Evolutionary conservation across 805 yeast genomes (phyloP).

Genomic region (Candida oleophila): DNA sequence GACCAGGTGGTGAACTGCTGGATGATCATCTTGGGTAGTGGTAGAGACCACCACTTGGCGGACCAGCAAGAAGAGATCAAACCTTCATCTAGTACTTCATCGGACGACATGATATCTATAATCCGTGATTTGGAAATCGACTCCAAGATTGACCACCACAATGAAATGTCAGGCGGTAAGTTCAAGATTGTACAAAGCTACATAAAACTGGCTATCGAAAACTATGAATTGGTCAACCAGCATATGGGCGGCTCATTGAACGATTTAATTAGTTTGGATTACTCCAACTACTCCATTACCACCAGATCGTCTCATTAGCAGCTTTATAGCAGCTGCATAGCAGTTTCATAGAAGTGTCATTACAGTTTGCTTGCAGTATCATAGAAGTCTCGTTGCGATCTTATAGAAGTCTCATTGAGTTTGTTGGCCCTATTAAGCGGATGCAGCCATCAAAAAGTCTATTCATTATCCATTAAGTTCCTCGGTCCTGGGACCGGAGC

Average conservation of each 20-base stretch:
- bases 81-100: constrained; percentile 9
- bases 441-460: no score
- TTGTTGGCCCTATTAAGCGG: no score
- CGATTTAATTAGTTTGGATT: constrained; percentile 43
- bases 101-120: constrained; percentile 23
- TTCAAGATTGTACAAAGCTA: constrained; percentile 45
- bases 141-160: constrained; percentile 43
- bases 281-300: constrained; percentile 40
- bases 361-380: no score
- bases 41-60: background rate
- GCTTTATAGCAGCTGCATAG: background rate
- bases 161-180: constrained; percentile 41
- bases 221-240: constrained; percentile 24
- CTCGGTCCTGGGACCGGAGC: no score
- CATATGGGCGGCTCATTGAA: constrained; percentile 20
- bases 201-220: constrained; percentile 38
- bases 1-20: constrained; percentile 62
- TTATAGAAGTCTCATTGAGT: no score
- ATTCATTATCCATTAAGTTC: no score
- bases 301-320: constrained; percentile 29
- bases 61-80: background rate
- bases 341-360: no score
- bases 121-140: constrained; percentile 38
- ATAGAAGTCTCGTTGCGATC: no score
- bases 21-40: constrained; percentile 42